phyloP scores from a whole-genome alignment of 2,329 filamentous ascomycete species.

The Conoideocrella luteorostrata region DNA sequence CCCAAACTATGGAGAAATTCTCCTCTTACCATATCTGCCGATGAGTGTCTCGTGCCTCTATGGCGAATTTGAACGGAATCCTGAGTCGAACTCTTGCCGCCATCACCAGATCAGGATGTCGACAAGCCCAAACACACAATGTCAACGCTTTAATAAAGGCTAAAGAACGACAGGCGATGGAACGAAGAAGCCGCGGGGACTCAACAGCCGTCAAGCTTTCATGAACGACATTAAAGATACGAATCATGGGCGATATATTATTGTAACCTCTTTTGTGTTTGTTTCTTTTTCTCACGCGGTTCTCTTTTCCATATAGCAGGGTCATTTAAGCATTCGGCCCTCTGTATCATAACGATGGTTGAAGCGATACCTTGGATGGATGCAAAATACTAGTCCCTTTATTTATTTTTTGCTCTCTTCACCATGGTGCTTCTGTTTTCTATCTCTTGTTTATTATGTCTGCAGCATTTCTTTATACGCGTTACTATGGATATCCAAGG shows the following conservation, averaged over 20 bases:
- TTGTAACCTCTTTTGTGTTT: not conserved
- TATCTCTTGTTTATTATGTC: not conserved
- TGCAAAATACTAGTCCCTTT: not conserved
- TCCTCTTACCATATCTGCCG: no score
- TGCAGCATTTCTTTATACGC: not conserved
- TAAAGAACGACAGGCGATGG: no score
- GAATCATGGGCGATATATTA: not conserved
- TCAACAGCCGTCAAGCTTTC: not conserved
- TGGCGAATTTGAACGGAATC: no score
- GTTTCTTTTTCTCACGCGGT: not conserved
- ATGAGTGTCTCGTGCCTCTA: no score
- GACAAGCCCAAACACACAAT: no score
- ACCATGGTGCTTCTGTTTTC: no score
- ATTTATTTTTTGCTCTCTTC: not conserved
- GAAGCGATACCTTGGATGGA: not conserved
- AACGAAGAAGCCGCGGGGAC: no score
- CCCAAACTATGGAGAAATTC: no score
- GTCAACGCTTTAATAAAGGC: no score
- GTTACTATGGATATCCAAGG: slow-evolving; percentile 1
- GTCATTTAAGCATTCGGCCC: not conserved
- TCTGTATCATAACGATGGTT: slow-evolving; percentile 1
- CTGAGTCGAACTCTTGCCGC: no score
- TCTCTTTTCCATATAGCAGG: not conserved
- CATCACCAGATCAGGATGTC: no score
- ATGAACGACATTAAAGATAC: not conserved